These are phyloP conservation scores for Suillus subluteus DNA, from an alignment of 768 basidiomycete genomes.

Conservation along the genomic window DNA sequence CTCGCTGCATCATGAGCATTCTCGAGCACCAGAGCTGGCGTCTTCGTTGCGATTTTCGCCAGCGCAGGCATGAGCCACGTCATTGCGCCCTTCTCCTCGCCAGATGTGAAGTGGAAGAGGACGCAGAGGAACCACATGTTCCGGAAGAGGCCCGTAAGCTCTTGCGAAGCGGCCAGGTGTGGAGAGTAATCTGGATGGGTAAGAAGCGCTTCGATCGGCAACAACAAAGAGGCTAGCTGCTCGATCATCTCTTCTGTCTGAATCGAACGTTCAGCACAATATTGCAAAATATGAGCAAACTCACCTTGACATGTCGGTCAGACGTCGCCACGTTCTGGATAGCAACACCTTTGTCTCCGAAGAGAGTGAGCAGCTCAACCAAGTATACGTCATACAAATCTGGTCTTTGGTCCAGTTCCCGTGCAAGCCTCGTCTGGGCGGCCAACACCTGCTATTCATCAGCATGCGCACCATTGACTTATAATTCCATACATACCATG, in stretches of 20 bases:
- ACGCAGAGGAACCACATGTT: conserved; percentile 95
- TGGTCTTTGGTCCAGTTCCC: conserved; percentile 71
- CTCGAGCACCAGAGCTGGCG: conserved; percentile 84
- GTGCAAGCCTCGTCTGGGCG: conserved; percentile 88
- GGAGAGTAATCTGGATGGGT: conserved; percentile 70
- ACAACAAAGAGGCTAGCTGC: conserved; percentile 83
- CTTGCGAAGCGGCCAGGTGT: conserved; percentile 53
- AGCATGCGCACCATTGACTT: neutral
- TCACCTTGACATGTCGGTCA: conserved; percentile 69
- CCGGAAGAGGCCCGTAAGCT: conserved; percentile 78
- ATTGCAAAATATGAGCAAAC: conserved; percentile 4
- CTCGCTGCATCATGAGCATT: conserved; percentile 81
- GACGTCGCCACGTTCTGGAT: conserved; percentile 81
- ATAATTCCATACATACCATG: conserved; percentile 55
- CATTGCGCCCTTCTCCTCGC: conserved; percentile 62
- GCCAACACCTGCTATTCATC: conserved; percentile 66
- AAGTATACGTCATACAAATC: conserved; percentile 83
- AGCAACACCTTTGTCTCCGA: conserved; percentile 88
- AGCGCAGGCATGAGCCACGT: conserved; percentile 81
- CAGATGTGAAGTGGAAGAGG: conserved; percentile 76
- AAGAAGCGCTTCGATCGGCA: conserved; percentile 90
- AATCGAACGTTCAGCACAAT: conserved; percentile 7
- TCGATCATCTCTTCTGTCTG: conserved; percentile 85
- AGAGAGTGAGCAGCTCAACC: conserved; percentile 81
- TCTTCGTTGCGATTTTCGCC: conserved; percentile 80